Percentiles rank a stretch among this genome's conserved stretches.
phyloP scores from a whole-genome alignment of 306 rosid genomes.

The Cajanus cajan region DNA sequence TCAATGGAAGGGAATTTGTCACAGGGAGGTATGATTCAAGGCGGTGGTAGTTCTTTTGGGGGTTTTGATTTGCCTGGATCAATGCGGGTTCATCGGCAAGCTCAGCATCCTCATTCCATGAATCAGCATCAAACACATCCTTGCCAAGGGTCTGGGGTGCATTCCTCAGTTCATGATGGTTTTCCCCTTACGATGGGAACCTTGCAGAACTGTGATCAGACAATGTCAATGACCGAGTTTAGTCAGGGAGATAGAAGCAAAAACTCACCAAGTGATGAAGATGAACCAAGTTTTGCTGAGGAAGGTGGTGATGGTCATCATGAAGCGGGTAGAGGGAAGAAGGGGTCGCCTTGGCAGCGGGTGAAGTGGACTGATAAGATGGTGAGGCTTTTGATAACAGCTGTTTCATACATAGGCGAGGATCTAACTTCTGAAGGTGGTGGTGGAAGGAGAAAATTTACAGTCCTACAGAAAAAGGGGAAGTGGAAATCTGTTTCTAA shows the following conservation, averaged over 20 bases:
- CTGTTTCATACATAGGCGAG: constrained; percentile 81
- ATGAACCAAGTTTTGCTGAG: constrained; percentile 65
- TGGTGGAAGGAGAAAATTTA: constrained; percentile 59
- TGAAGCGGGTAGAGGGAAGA: constrained; percentile 61
- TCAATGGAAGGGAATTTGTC: constrained; percentile 80
- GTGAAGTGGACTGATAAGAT: constrained; percentile 93
- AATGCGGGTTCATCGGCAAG: constrained; percentile 50
- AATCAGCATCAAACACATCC: constrained; percentile 56
- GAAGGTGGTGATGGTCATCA: constrained; percentile 61
- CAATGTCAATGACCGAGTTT: constrained; percentile 56
- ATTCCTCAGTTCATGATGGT: constrained; percentile 57
- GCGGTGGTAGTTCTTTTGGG: constrained; percentile 57
- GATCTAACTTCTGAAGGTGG: constrained; percentile 55
- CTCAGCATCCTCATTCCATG: constrained; percentile 47
- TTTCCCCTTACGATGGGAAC: constrained; percentile 65
- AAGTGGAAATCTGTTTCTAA: constrained; percentile 92
- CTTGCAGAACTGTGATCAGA: constrained; percentile 56
- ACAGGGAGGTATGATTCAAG: constrained; percentile 70
- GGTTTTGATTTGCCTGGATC: constrained; percentile 75
- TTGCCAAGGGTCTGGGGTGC: constrained; percentile 55
- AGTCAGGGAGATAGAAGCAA: constrained; percentile 66
- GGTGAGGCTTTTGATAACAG: constrained; percentile 90
- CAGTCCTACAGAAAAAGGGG: constrained; percentile 76
- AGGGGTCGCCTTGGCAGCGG: constrained; percentile 76
- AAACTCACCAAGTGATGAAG: constrained; percentile 75